Percentiles rank a stretch among this genome's conserved stretches.
Conservation (phyloP, 345 rosid species). For the Lumnitzera littorea region DNA sequence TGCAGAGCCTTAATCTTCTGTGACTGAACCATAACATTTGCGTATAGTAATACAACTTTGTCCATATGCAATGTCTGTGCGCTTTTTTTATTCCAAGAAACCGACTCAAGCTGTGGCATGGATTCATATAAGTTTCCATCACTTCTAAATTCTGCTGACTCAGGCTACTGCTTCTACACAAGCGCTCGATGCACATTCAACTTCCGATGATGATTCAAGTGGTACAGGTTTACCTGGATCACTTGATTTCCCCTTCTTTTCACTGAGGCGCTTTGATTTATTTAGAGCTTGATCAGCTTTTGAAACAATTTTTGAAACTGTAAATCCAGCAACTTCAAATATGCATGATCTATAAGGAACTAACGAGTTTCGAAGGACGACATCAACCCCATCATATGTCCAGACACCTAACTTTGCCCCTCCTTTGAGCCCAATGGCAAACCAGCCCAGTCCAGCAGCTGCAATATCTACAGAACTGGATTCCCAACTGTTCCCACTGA, state of each 20-base stretch:
- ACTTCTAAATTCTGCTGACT: too few species aligned
- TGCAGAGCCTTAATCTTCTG: too few species aligned
- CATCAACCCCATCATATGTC: slow-evolving; percentile 78
- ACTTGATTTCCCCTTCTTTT: slow-evolving; percentile 38
- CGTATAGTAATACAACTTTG: too few species aligned
- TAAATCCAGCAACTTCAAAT: slow-evolving; percentile 83
- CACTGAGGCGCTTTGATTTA: slow-evolving; percentile 30
- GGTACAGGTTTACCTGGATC: slow-evolving; percentile 9
- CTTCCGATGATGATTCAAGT: slow-evolving; percentile 5
- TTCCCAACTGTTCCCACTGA: slow-evolving; percentile 72
- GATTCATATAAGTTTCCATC: too few species aligned
- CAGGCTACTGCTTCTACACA: neutral
- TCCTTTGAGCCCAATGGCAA: slow-evolving; percentile 71
- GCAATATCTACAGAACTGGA: slow-evolving; percentile 72
- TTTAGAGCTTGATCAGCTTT: slow-evolving; percentile 63
- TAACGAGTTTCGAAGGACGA: slow-evolving; percentile 58
- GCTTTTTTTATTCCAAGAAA: too few species aligned
- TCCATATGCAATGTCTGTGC: too few species aligned
- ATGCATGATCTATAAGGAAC: slow-evolving; percentile 55
- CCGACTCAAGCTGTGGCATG: too few species aligned
- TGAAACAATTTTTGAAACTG: slow-evolving; percentile 79
- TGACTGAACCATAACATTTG: too few species aligned
- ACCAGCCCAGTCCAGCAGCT: slow-evolving; percentile 91
- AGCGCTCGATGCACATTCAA: neutral
- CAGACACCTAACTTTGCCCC: slow-evolving; percentile 71